These are phyloP conservation scores for Termitomyces sp. DNA, from an alignment of 768 basidiomycete species.

Conservation along the genomic window DNA sequence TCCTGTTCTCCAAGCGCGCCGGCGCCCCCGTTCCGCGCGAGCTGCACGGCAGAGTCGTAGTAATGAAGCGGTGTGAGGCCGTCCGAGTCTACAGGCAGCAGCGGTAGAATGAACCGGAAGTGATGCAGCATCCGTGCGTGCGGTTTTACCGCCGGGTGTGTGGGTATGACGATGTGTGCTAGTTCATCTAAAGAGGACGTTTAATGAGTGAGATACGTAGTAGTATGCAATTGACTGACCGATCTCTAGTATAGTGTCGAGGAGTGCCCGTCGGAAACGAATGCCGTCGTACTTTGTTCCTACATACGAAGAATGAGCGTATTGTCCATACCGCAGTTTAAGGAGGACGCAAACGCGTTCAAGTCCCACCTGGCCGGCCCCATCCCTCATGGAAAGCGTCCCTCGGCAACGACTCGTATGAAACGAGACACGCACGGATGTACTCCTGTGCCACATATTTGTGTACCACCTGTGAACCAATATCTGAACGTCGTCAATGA, in stretches of 20 bases:
- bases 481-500: background rate
- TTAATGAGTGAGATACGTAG: conserved; percentile 4
- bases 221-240: conserved; percentile 38
- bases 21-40: conserved; percentile 52
- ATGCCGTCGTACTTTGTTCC: conserved; percentile 59
- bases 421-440: conserved; percentile 67
- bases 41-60: conserved; percentile 74
- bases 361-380: conserved; percentile 60
- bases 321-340: background rate
- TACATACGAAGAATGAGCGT: conserved; percentile 11
- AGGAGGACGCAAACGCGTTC: background rate
- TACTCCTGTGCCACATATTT: conserved; percentile 72
- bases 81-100: conserved; percentile 55
- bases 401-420: conserved; percentile 68
- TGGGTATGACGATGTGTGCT: conserved; percentile 70
- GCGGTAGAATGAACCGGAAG: conserved; percentile 70
- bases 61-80: conserved; percentile 69
- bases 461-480: conserved; percentile 49
- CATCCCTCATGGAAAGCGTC: conserved; percentile 67
- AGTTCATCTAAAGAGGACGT: conserved; percentile 57
- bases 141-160: conserved; percentile 64
- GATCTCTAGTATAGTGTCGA: conserved; percentile 67
- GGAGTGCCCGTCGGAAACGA: conserved; percentile 63
- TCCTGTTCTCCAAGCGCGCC: conserved; percentile 65
- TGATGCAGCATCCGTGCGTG: conserved; percentile 77